Base-by-base conservation (phyloP, 2,329 filamentous ascomycete genomes). In the Colletotrichum horii region DNA sequence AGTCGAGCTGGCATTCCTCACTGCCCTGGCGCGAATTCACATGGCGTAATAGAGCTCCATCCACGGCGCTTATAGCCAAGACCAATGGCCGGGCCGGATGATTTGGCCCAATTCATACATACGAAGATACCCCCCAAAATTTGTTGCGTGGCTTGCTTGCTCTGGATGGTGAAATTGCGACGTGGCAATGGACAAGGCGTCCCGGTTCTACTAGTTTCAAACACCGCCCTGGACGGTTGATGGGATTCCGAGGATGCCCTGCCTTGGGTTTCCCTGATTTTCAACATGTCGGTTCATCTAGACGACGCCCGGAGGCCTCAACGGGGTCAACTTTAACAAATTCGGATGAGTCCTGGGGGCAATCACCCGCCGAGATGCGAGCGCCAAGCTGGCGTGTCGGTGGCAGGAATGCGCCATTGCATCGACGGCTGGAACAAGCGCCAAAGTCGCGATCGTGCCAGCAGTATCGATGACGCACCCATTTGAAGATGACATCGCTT, bases 391-490 rank as follows among this genome's bases (percentile, higher is more conserved):
- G 6, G n/a, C 4, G 9, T 32, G 24, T 34, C 16, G 6, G 12
- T 9, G 36, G 38, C 22, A 73, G 34, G 64, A 73, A 73, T 65
- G 70, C 56, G 70, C 56, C 56, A 65, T 36, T 30, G 56, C 32
- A 22, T 24, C 43, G 14, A 26, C 9, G 14, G 26, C 19, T 58
- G 43, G 22, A 38, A 52, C 65, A 75, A 65, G 70, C 64, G 74
- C 73, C 73, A 64, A 67, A 72, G 9, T 60, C 19, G 56, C 74
- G 74, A 76, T 76, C 74, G 65, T 28, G n/a, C 36, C 64, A 52
- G 6, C 28, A 30, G 22, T 61, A 60, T 76, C 74, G 74, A 76
- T 76, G 74, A 76, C 74, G 74, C 74, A 76, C 58, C 32, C 34
- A 69, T 60, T 58, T 12, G 22, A 43, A 30, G 32, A 60, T 32